These are phyloP conservation scores for Melanogaster broomeanus DNA, from an alignment of 768 basidiomycete genomes.

Conservation along the genomic window DNA sequence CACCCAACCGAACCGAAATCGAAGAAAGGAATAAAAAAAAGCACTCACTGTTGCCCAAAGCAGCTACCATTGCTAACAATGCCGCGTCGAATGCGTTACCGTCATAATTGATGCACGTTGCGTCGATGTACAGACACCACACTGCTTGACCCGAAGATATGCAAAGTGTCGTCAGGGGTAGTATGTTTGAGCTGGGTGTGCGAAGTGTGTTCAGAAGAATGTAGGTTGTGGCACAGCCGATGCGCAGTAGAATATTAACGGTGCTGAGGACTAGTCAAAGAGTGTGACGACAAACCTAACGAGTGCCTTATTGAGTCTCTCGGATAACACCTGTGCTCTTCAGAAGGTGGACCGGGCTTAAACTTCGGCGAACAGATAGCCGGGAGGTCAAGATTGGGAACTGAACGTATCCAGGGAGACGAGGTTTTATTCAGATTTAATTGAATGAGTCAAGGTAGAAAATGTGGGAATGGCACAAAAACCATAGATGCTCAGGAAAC, in stretches of 20 bases:
- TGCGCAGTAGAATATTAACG: background rate
- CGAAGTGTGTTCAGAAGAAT: background rate
- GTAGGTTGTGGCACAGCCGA: background rate
- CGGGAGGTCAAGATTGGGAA: constrained; percentile 93
- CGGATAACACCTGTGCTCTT: constrained; percentile 93
- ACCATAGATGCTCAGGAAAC: background rate
- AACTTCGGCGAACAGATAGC: constrained; percentile 92
- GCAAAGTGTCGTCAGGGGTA: constrained; percentile 70
- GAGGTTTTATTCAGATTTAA: background rate
- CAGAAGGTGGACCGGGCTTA: constrained; percentile 92
- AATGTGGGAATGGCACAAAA: background rate
- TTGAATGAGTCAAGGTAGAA: background rate
- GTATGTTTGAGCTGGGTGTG: constrained; percentile 55
- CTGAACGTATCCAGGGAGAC: constrained; percentile 38
- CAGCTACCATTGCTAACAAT: constrained; percentile 83
- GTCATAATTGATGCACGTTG: constrained; percentile 96
- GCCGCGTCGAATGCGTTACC: constrained; percentile 94
- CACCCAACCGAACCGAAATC: too few species aligned
- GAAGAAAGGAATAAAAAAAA: background rate
- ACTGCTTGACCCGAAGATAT: constrained; percentile 80
- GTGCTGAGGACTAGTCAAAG: background rate
- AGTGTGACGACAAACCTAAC: constrained; percentile 53
- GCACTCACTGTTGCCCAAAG: constrained; percentile 78
- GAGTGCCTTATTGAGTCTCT: constrained; percentile 78
- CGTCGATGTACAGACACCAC: constrained; percentile 95